A percentile compares a stretch with the other conserved stretches of the same genome.
phyloP scores from a whole-genome alignment of 176 grass and related monocot genomes.

The Urochloa ruziziensis region DNA sequence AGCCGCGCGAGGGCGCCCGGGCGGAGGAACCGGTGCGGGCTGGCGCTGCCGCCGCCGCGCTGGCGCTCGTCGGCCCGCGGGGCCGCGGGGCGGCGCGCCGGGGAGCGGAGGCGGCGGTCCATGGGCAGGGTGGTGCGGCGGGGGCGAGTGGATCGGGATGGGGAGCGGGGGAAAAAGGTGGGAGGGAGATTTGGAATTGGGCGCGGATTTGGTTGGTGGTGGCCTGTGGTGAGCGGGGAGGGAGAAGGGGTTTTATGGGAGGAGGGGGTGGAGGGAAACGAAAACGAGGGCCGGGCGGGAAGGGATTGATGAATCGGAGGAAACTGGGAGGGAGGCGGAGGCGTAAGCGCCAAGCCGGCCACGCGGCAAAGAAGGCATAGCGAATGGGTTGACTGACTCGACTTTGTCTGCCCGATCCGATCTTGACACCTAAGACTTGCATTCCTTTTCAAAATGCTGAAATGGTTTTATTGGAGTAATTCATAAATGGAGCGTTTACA shows the following conservation, averaged over 20 bases:
- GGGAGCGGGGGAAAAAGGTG: neutral
- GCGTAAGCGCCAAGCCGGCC: neutral
- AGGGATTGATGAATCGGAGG: conserved; percentile 1
- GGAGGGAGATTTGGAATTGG: neutral
- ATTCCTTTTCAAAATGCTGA: too few species aligned
- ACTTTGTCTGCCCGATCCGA: neutral
- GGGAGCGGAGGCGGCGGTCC: conserved; percentile 42
- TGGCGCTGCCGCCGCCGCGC: neutral
- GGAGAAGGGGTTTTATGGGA: neutral
- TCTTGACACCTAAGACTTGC: too few species aligned
- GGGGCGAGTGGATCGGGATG: neutral
- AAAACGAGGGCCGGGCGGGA: conserved; percentile 10
- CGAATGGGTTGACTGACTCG: neutral
- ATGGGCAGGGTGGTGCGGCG: conserved; percentile 4
- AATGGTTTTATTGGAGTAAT: neutral
- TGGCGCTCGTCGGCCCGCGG: conserved; percentile 37
- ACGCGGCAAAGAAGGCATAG: neutral
- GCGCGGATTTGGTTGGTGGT: neutral
- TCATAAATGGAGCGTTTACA: neutral
- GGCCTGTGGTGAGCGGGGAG: neutral
- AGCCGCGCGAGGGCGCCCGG: conserved; percentile 74
- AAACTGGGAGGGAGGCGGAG: conserved; percentile 13
- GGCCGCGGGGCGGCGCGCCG: conserved; percentile 22
- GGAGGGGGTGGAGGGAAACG: too few species aligned
- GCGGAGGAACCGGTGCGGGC: conserved; percentile 65